Evolutionary conservation across 495 filamentous ascomycete species (phyloP), one percentile per base, ranked within the genome.

Genomic region (Podospora appendiculata): DNA sequence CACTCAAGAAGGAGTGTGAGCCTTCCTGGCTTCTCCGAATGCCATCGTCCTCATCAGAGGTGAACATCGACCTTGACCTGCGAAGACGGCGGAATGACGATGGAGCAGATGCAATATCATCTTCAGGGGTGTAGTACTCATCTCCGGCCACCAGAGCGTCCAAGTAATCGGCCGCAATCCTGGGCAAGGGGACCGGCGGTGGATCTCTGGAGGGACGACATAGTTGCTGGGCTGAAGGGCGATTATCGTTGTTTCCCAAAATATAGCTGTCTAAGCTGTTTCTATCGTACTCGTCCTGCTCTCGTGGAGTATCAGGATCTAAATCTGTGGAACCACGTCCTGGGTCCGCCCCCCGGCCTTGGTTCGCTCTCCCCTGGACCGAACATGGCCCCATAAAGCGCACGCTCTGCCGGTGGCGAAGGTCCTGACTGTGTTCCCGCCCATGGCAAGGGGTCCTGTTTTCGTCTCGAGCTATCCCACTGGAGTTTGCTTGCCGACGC

Each of bases 31-130:
- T 51, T 13, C 32, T 47, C 16, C 51, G 51, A 17, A 48, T 48
- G 2, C 54, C 61, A 6, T 69, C 25, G 25, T 25, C 61, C 35
- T 72, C 65, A 35, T 74, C 77, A 40, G 74, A 70, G 11, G 79
- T 74, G 57, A 87, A 83, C 80, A 89, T 80, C 0, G 88, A 90
- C 59, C 77, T 84, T 12, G 89, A 79, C 60, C 83, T 88, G 46
- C 83, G 83, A 46, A 91, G 70, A 47, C 77, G 83, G n/a, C 83
- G 79, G 56, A 84, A 90, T 1, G 88, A 90, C 3, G 87, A 90
- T 16, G 86, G 84, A 13, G 73, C 72, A 9, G 83, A 85, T 6
- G 77, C 74, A 47, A 82, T 70, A n/a, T 79, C 76, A 43, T 84
- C 79, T 60, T 85, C 79, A 6, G 80, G 71, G 6, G 70, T 72